phyloP scores from a whole-genome alignment of 116 monocot genomes.

The Trichopus zeylanicus region DNA sequence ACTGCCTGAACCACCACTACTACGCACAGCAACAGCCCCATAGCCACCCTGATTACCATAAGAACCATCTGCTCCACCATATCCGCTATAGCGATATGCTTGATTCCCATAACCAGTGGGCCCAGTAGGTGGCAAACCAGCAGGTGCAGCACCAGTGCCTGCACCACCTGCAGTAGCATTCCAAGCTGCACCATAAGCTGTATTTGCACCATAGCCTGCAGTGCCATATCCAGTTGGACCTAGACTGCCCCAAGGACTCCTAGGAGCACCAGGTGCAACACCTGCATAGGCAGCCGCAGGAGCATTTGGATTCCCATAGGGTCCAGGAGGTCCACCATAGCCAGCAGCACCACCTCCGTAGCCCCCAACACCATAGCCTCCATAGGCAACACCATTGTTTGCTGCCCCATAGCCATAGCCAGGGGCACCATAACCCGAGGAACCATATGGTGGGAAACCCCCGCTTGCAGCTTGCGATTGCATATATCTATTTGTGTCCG shows the following conservation, averaged over 20 bases:
- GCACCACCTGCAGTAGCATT: constrained; percentile 20
- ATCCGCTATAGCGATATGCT: constrained; percentile 67
- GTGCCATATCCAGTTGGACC: constrained; percentile 46
- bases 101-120: constrained; percentile 57
- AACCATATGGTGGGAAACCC: constrained; percentile 54
- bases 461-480: constrained; percentile 44
- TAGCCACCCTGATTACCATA: constrained; percentile 64
- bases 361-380: constrained; percentile 48
- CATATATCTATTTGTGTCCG: constrained; percentile 55
- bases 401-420: constrained; percentile 74
- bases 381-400: constrained; percentile 50
- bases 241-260: constrained; percentile 65
- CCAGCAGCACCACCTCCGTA: constrained; percentile 41
- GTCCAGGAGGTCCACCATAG: constrained; percentile 47
- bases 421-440: constrained; percentile 56
- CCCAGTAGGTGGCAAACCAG: constrained; percentile 39
- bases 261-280: constrained; percentile 46
- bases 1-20: constrained; percentile 20
- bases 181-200: constrained; percentile 57
- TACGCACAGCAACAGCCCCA: constrained; percentile 44
- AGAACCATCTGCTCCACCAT: constrained; percentile 49
- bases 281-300: constrained; percentile 47
- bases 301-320: constrained; percentile 72
- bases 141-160: constrained; percentile 11
- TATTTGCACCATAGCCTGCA: constrained; percentile 33